Percentiles rank a stretch among this genome's conserved stretches.
phyloP scores from a whole-genome alignment of 148 eudicot genomes.

The Heliamphora exappendiculata region DNA sequence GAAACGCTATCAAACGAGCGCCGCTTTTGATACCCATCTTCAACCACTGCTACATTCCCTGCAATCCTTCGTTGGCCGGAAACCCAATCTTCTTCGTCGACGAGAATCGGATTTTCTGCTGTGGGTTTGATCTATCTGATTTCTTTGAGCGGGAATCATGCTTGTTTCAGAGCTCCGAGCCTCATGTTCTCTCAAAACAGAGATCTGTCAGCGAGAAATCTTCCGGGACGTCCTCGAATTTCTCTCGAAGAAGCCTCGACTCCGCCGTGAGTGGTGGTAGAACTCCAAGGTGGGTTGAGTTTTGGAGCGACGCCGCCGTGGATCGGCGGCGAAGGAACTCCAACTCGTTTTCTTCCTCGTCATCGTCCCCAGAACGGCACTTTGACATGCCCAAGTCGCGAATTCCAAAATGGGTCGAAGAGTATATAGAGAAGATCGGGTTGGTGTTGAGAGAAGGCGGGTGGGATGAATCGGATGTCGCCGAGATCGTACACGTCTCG shows the following conservation, averaged over 20 bases:
- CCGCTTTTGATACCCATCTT: slow-evolving; percentile 76
- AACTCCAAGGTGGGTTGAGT: slow-evolving; percentile 63
- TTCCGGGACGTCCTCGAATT: slow-evolving; percentile 16
- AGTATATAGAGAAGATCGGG: slow-evolving; percentile 64
- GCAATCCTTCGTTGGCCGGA: slow-evolving; percentile 74
- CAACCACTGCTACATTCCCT: slow-evolving; percentile 78
- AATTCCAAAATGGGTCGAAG: slow-evolving; percentile 60
- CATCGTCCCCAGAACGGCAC: slow-evolving; percentile 61
- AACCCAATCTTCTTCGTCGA: slow-evolving; percentile 80
- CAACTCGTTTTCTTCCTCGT: slow-evolving; percentile 32
- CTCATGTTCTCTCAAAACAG: slow-evolving; percentile 24
- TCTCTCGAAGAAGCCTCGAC: slow-evolving; percentile 42
- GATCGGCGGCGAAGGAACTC: slow-evolving; percentile 56
- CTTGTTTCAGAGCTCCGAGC: slow-evolving; percentile 7
- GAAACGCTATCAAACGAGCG: slow-evolving; percentile 58
- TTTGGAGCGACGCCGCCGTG: slow-evolving; percentile 63
- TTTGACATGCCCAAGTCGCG: slow-evolving; percentile 46
- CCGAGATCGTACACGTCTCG: slow-evolving; percentile 70
- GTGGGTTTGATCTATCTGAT: slow-evolving; percentile 72
- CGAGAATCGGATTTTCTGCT: slow-evolving; percentile 71
- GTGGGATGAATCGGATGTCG: slow-evolving; percentile 77
- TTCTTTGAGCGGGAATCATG: slow-evolving; percentile 62
- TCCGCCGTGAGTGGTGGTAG: slow-evolving; percentile 17
- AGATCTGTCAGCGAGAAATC: slow-evolving; percentile 27
- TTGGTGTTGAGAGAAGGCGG: slow-evolving; percentile 72